Conservation (phyloP, 1,139 yeast species). For the Yamadazyma taylorii region DNA sequence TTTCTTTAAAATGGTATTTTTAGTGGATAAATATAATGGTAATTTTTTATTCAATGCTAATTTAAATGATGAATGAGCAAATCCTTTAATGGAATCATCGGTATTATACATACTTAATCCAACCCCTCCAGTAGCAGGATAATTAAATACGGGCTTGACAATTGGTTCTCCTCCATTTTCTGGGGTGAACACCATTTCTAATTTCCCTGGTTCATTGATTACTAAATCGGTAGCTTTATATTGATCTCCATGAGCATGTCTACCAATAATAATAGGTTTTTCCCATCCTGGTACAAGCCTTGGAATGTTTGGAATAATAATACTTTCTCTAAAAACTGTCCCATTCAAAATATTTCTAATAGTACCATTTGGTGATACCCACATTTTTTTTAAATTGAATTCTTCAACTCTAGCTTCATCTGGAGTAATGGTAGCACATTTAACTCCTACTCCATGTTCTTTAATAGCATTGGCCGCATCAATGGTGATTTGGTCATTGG, state of each 20-base stretch:
- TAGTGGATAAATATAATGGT: constrained; percentile 71
- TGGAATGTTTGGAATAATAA: constrained; percentile 74
- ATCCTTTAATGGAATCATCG: constrained; percentile 73
- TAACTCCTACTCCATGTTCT: constrained; percentile 77
- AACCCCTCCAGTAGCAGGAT: constrained; percentile 70
- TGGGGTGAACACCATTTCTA: constrained; percentile 66
- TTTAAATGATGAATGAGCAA: constrained; percentile 78
- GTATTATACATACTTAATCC: constrained; percentile 84
- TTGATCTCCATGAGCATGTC: constrained; percentile 87
- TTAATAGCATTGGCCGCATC: constrained; percentile 78
- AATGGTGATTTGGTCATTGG: constrained; percentile 68
- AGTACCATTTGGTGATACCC: constrained; percentile 86
- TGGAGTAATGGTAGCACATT: constrained; percentile 86
- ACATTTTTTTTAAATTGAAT: constrained; percentile 74
- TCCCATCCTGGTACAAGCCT: constrained; percentile 78
- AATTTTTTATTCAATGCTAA: constrained; percentile 66
- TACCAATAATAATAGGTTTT: constrained; percentile 78
- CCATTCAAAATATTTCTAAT: constrained; percentile 81
- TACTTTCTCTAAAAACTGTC: constrained; percentile 82
- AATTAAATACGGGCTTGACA: constrained; percentile 48
- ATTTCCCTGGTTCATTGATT: constrained; percentile 65
- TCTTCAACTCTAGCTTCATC: constrained; percentile 81
- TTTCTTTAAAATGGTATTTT: constrained; percentile 77
- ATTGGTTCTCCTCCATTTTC: constrained; percentile 53
- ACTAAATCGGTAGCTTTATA: constrained; percentile 78